Conservation (phyloP, 2,329 filamentous ascomycete genomes). For the Pyricularia sp. region DNA sequence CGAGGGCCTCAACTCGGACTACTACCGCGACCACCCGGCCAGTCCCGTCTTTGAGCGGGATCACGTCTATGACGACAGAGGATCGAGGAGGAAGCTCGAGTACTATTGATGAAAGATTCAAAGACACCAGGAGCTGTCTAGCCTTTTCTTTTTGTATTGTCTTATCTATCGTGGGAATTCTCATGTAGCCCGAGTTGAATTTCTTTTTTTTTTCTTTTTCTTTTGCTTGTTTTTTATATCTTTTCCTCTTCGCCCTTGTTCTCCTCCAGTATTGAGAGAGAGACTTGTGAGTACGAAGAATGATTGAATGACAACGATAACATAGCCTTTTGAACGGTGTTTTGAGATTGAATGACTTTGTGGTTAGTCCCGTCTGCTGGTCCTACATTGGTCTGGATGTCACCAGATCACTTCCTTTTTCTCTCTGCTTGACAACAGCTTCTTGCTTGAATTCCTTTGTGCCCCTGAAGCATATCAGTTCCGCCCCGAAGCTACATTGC, state of each 20-base stretch:
- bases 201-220: too few relatives aligned
- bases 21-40: neutral
- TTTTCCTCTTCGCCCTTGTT: neutral
- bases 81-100: neutral
- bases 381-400: neutral
- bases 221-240: neutral
- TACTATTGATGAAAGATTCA: neutral
- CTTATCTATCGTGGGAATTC: too few relatives aligned
- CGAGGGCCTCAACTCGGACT: slow-evolving; percentile 13
- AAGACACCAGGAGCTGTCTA: neutral
- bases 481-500: neutral
- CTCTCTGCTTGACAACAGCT: neutral
- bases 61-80: slow-evolving; percentile 8
- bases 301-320: neutral
- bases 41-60: slow-evolving; percentile 6
- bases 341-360: neutral
- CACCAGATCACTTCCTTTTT: neutral
- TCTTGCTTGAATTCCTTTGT: neutral
- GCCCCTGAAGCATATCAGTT: neutral
- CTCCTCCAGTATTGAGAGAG: neutral
- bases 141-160: neutral
- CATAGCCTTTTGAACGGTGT: neutral
- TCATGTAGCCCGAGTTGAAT: too few relatives aligned
- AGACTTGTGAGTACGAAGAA: neutral
- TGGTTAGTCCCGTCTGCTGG: neutral